These are phyloP conservation scores for Iris macrosiphon DNA, from an alignment of 106 monocot species.

Conservation along the genomic window DNA sequence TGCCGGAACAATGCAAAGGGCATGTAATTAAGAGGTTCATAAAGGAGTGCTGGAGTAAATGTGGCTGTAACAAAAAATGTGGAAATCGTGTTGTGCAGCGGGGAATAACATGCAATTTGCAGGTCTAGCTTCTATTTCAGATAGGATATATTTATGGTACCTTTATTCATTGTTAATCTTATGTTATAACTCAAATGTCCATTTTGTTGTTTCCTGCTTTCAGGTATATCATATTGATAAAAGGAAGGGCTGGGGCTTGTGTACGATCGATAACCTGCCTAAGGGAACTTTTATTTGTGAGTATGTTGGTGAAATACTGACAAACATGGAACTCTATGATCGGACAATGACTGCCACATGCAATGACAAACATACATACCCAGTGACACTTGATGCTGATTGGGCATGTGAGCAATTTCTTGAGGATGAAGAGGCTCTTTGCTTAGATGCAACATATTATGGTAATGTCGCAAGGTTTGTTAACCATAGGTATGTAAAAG, in stretches of 20 bases:
- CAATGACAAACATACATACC: slow-evolving; percentile 66
- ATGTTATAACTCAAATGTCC: neutral
- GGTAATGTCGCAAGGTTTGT: slow-evolving; percentile 92
- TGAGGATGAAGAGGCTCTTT: slow-evolving; percentile 92
- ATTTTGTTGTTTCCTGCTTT: neutral
- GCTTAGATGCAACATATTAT: slow-evolving; percentile 88
- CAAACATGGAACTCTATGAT: slow-evolving; percentile 81
- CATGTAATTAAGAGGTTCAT: slow-evolving; percentile 64
- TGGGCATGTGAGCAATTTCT: slow-evolving; percentile 80
- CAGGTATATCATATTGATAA: slow-evolving; percentile 62
- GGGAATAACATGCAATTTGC: slow-evolving; percentile 62
- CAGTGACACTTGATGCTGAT: slow-evolving; percentile 78
- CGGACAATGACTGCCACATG: slow-evolving; percentile 37
- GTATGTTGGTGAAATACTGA: slow-evolving; percentile 83
- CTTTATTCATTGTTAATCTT: neutral
- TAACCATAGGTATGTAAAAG: slow-evolving; percentile 86
- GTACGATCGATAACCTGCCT: slow-evolving; percentile 57
- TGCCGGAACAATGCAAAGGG: slow-evolving; percentile 61
- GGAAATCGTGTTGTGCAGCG: slow-evolving; percentile 86
- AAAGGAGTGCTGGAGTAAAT: slow-evolving; percentile 94
- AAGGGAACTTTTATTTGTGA: slow-evolving; percentile 86
- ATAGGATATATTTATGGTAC: neutral
- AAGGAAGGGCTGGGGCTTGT: slow-evolving; percentile 82
- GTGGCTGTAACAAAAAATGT: slow-evolving; percentile 72
- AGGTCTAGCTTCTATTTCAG: slow-evolving; percentile 23